These are phyloP conservation scores for Ilyonectria destructans DNA, from an alignment of 2,329 filamentous ascomycete genomes.

Conservation along the genomic window DNA sequence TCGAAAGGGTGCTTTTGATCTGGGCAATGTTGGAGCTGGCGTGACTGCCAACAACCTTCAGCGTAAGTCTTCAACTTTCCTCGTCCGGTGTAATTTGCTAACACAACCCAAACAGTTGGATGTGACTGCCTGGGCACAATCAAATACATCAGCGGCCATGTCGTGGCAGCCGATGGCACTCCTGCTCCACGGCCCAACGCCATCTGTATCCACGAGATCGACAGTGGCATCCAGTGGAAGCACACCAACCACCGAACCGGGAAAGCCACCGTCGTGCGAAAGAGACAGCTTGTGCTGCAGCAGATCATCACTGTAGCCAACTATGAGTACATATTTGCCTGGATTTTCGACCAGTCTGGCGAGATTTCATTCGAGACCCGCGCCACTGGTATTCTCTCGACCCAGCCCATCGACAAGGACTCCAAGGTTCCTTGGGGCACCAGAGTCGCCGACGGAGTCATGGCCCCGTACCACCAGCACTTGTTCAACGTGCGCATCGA, in stretches of 20 bases:
- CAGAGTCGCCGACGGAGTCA: conserved; percentile 74
- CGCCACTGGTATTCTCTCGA: conserved; percentile 77
- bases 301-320: conserved; percentile 79
- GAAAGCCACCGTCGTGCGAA: conserved; percentile 72
- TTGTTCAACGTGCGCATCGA: conserved; percentile 78
- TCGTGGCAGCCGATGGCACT: conserved; percentile 69
- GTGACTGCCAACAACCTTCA: conserved; percentile 78
- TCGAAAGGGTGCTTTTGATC: conserved; percentile 79
- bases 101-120: conserved; percentile 59
- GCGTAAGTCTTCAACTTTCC: conserved; percentile 31
- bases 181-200: conserved; percentile 70
- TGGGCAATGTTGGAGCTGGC: conserved; percentile 79
- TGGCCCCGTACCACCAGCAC: conserved; percentile 81
- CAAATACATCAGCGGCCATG: conserved; percentile 73
- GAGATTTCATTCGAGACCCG: conserved; percentile 75
- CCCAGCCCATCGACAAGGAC: conserved; percentile 72
- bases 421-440: conserved; percentile 69
- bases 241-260: conserved; percentile 78
- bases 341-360: conserved; percentile 74
- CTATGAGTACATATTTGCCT: conserved; percentile 75
- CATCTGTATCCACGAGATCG: conserved; percentile 80
- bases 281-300: conserved; percentile 77
- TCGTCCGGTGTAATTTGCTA: neutral
- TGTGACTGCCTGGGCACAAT: conserved; percentile 81
- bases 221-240: conserved; percentile 82